Conservation (phyloP, 805 yeast species). For the Myxozyma sirexii region DNA sequence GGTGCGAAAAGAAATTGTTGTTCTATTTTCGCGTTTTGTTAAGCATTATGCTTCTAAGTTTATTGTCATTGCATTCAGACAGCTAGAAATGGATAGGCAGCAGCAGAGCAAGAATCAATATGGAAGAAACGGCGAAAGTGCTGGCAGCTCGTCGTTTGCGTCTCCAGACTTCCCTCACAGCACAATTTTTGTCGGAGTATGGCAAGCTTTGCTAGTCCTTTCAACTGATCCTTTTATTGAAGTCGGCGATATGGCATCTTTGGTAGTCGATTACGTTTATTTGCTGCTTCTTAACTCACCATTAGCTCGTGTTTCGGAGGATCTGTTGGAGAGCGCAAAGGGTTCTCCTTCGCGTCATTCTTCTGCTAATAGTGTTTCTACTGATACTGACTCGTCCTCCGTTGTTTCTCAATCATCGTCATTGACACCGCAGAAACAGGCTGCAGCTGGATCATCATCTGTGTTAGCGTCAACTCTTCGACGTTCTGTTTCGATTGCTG, state of each 20-base stretch:
- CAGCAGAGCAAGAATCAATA: background rate
- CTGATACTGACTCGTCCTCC: background rate
- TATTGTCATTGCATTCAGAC: slow-evolving; percentile 82
- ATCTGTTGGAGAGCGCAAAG: slow-evolving; percentile 37
- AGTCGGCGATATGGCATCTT: slow-evolving; percentile 71
- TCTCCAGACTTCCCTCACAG: slow-evolving; percentile 62
- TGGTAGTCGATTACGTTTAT: slow-evolving; percentile 72
- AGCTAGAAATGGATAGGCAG: slow-evolving; percentile 67
- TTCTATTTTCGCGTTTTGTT: slow-evolving; percentile 75
- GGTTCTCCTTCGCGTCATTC: background rate
- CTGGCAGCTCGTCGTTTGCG: background rate
- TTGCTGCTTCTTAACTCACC: slow-evolving; percentile 65
- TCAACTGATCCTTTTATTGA: slow-evolving; percentile 88
- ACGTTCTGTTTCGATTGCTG: slow-evolving; percentile 39
- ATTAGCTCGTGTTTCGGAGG: slow-evolving; percentile 62
- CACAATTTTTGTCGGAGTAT: slow-evolving; percentile 77
- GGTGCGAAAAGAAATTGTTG: slow-evolving; percentile 82
- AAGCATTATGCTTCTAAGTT: slow-evolving; percentile 71
- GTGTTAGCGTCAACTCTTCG: slow-evolving; percentile 31
- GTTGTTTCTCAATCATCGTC: slow-evolving; percentile 1
- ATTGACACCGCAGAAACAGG: slow-evolving; percentile 9
- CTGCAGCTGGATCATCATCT: slow-evolving; percentile 16
- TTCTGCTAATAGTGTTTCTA: background rate
- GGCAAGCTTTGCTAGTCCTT: slow-evolving; percentile 80
- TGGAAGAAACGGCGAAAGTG: background rate